Evolutionary conservation across 495 filamentous ascomycete genomes (phyloP), one percentile per base, ranked within the genome.

Genomic region (Aspergillus bridgeri): DNA sequence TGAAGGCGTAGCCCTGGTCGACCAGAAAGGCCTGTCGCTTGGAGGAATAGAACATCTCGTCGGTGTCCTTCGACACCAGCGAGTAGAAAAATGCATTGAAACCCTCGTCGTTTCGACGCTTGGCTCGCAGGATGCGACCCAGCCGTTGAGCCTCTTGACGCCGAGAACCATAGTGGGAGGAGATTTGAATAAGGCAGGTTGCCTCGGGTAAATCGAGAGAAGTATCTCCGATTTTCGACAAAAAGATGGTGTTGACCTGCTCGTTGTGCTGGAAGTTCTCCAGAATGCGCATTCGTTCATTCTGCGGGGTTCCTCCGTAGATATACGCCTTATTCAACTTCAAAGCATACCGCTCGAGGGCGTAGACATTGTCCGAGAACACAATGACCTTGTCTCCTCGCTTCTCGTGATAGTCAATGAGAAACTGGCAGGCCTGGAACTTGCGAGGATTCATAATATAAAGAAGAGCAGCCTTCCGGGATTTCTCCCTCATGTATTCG

Each of bases 41-140:
- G 42, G 90, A 89, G 6, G 94, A 97, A 77, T 96, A 99, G 71
- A 87, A 93, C 95, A 99, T 98, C 75, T 99, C 94, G 52, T 90
- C 84, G 2, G 94, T 99, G 70, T 98, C 94, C 70, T 97, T 97
- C 9, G 89, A 94, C 27, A 99, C 94, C 5, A 99, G 81, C 0
- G 90, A 94, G 75, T 99, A 99, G 76, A 99, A 99, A 76, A 99
- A 99, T 0, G 94, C 94, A 73, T 99, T 99, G 75, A 99, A 99
- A 19, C 95, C 95, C 71, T 98, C 94, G 73, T 99, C 94, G 66
- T 97, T 98, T 60, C 95, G 81, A 29, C 94, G 86, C 72, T 99
- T 99, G 20, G 94, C 94, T 66, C 94, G 84, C 11, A 99, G 86
- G 65, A 99, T 99, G 38, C 94, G 88, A 11, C 94, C 94, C 2